These are phyloP conservation scores for Ramaria sp. DNA, from an alignment of 768 basidiomycete genomes.

Conservation along the genomic window DNA sequence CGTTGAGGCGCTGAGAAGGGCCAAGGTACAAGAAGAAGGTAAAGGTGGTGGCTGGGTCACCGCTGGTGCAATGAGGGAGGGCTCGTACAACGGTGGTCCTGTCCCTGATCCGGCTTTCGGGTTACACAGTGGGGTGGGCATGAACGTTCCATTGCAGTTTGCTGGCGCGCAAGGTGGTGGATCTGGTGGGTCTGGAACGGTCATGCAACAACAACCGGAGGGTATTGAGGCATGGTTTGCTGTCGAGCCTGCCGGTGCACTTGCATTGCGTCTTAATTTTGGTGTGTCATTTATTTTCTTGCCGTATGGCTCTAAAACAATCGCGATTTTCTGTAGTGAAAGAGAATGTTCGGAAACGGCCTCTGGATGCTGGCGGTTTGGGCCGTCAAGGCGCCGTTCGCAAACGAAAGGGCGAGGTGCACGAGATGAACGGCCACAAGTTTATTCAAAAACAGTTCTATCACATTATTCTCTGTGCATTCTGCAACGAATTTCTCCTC, in stretches of 20 bases:
- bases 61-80: conserved; percentile 71
- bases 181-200: conserved; percentile 8
- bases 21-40: conserved; percentile 83
- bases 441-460: conserved; percentile 97
- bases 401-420: conserved; percentile 95
- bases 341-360: conserved; percentile 92
- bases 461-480: conserved; percentile 95
- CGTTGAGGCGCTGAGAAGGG: conserved; percentile 84
- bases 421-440: conserved; percentile 99
- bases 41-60: conserved; percentile 89
- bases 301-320: conserved; percentile 8
- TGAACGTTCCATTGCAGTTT: conserved; percentile 29
- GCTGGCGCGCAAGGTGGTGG: conserved; percentile 21
- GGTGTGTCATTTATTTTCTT: conserved; percentile 38
- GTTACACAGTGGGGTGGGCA: conserved; percentile 33
- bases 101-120: conserved; percentile 29
- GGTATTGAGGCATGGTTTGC: conserved; percentile 97
- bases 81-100: conserved; percentile 34
- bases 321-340: conserved; percentile 52
- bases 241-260: conserved; percentile 93
- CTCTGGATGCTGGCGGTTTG: conserved; percentile 61
- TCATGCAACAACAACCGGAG: conserved; percentile 30
- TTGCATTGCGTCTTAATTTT: conserved; percentile 82
- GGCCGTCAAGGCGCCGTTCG: conserved; percentile 97
- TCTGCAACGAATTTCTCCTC: conserved; percentile 95